These are phyloP conservation scores for Chlorella ohadii DNA, from an alignment of 139 green algal genomes.

Conservation along the genomic window DNA sequence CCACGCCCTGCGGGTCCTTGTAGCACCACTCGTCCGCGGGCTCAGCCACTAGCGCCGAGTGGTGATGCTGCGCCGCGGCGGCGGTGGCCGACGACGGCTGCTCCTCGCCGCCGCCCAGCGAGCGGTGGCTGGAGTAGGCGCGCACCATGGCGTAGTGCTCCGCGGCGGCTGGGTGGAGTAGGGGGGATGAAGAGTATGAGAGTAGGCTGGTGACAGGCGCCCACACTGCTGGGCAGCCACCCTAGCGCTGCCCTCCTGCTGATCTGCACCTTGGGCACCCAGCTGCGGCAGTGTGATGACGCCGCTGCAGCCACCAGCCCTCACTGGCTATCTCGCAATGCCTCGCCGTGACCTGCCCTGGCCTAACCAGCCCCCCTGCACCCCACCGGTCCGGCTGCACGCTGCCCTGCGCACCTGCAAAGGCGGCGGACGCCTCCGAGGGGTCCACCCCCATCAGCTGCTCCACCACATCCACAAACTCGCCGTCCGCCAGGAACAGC, in stretches of 20 bases:
- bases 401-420: neutral
- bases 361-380: too few relatives aligned
- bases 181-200: neutral
- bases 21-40: conserved; percentile 73
- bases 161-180: neutral
- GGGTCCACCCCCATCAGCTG: conserved; percentile 48
- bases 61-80: neutral
- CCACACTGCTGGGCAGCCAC: neutral
- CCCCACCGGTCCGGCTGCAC: too few relatives aligned
- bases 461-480: conserved; percentile 57
- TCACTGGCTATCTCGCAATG: too few relatives aligned
- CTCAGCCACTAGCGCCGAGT: conserved; percentile 28
- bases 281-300: too few relatives aligned
- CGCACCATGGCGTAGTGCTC: conserved; percentile 24
- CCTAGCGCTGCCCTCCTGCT: too few relatives aligned
- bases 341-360: too few relatives aligned
- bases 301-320: too few relatives aligned
- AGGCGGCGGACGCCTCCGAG: neutral
- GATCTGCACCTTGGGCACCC: too few relatives aligned
- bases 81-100: neutral
- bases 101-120: neutral
- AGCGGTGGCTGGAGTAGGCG: conserved; percentile 13
- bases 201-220: neutral
- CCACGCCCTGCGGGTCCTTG: conserved; percentile 69
- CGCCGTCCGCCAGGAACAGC: conserved; percentile 37